Conservation (phyloP, 805 yeast species). For the Saturnispora sanitii region DNA sequence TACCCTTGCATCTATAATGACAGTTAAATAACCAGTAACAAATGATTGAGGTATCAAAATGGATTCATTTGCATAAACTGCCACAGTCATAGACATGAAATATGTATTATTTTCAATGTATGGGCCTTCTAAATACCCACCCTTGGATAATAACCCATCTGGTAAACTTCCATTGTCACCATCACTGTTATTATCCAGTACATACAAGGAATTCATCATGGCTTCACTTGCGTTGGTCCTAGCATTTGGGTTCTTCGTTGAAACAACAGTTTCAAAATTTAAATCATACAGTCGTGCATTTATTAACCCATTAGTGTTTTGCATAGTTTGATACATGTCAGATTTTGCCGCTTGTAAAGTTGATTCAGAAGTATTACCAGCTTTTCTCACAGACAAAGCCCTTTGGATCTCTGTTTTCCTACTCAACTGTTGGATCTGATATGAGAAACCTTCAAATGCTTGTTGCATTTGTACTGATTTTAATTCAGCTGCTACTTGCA, state of each 20-base stretch:
- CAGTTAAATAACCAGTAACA: conserved; percentile 62
- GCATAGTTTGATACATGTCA: conserved; percentile 50
- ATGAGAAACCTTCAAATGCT: conserved; percentile 49
- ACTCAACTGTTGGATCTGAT: conserved; percentile 59
- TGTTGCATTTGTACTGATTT: conserved; percentile 75
- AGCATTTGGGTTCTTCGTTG: conserved; percentile 29
- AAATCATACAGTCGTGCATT: conserved; percentile 62
- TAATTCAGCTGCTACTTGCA: conserved; percentile 69
- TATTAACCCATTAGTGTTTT: conserved; percentile 52
- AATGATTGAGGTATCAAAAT: conserved; percentile 48
- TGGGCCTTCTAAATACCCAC: conserved; percentile 63
- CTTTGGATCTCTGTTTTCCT: conserved; percentile 49
- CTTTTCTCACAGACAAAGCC: conserved; percentile 53
- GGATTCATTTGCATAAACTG: conserved; percentile 66
- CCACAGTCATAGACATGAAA: conserved; percentile 67
- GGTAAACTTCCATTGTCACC: conserved; percentile 28
- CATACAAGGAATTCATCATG: conserved; percentile 35
- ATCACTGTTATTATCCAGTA: conserved; percentile 13
- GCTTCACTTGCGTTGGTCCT: conserved; percentile 26
- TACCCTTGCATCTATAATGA: conserved; percentile 37
- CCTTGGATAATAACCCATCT: conserved; percentile 30
- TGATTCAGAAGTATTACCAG: conserved; percentile 56
- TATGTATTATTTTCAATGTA: conserved; percentile 36
- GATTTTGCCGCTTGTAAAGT: conserved; percentile 38
- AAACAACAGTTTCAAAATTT: conserved; percentile 37